Evolutionary conservation across 1,284 basidiomycete genomes (phyloP), one percentile per base, ranked within the genome.

Genomic region (Moesziomyces aphidis): DNA sequence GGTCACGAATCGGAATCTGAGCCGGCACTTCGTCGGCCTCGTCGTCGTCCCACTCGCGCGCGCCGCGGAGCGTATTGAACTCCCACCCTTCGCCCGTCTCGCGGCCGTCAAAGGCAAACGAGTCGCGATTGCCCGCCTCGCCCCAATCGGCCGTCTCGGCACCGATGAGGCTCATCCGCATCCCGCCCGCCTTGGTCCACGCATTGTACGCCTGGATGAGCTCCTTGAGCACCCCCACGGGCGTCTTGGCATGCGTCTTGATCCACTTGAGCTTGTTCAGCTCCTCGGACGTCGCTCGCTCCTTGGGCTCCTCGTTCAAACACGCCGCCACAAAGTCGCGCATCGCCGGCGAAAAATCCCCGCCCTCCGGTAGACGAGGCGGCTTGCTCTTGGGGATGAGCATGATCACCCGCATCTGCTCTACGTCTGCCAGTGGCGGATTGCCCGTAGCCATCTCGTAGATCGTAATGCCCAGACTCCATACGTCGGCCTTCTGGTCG

Each of bases 201-300:
- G 87, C 86, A 59, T 91, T 89, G 79, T 92, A 92, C 34, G 91
- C 90, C 28, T 89, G 86, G 51, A 97, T 89, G 46, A 98, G 88
- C 66, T 98, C 96, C 78, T 91, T 91, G n/a, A 99, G 86, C 10
- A 90, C 86, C 31, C 64, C 61, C 10, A 77, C 73, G 0, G 90
- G 89, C 4, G 89, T 87, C 86, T 93, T 96, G 36, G 89, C 86
- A 23, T 90, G 86, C 15, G 89, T 87, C 81, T 92, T 94, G 78
- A 98, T 95, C 95, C 96, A 99, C 80, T 93, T 96, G n/a, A 90
- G 89, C 85, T 93, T 95, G 8, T 88, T 84, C 4, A 99, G 88
- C 77, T 99, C 96, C 55, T 98, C 97, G 7, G 95, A 94, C 10
- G 91, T 88, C 22, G 93, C 87, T 46, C 97, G 91, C 91, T 97